Percentiles rank a stretch among this genome's conserved stretches.
phyloP scores from a whole-genome alignment of 2,329 filamentous ascomycete genomes.

The Colletotrichum somersetense region DNA sequence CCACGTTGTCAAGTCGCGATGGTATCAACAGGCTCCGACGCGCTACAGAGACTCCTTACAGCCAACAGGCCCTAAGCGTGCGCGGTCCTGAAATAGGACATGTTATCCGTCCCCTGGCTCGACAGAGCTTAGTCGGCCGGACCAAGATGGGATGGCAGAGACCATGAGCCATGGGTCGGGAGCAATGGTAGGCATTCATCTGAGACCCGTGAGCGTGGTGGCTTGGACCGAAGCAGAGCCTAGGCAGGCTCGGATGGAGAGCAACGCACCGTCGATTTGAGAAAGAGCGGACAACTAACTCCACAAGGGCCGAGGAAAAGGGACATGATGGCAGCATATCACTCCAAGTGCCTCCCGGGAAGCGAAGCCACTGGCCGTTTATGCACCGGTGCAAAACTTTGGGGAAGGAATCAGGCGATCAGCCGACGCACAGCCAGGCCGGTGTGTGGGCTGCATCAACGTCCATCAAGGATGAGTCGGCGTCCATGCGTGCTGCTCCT shows the following conservation, averaged over 20 bases:
- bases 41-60: conserved; percentile 5
- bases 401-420: not conserved
- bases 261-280: conserved; percentile 6
- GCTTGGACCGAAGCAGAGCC: conserved; percentile 10
- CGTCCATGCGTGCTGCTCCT: not conserved
- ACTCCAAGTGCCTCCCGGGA: not conserved
- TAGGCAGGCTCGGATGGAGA: conserved; percentile 19
- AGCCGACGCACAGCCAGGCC: not conserved
- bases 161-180: conserved; percentile 6
- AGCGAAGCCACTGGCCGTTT: not conserved
- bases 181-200: conserved; percentile 18
- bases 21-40: conserved; percentile 6
- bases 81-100: conserved; percentile 37
- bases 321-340: conserved; percentile 5
- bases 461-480: conserved; percentile 12
- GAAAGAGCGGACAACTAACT: conserved; percentile 9
- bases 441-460: not conserved
- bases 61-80: conserved; percentile 17
- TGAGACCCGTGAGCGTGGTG: conserved; percentile 7
- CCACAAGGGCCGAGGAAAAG: conserved; percentile 8
- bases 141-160: conserved; percentile 35
- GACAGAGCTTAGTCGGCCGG: conserved; percentile 9
- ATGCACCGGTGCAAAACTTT: not conserved
- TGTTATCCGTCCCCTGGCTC: conserved; percentile 17
- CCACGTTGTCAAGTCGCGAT: conserved; percentile 24